Evolutionary conservation across 805 yeast species (phyloP).

Genomic region (Kazachstania kunashirensis): DNA sequence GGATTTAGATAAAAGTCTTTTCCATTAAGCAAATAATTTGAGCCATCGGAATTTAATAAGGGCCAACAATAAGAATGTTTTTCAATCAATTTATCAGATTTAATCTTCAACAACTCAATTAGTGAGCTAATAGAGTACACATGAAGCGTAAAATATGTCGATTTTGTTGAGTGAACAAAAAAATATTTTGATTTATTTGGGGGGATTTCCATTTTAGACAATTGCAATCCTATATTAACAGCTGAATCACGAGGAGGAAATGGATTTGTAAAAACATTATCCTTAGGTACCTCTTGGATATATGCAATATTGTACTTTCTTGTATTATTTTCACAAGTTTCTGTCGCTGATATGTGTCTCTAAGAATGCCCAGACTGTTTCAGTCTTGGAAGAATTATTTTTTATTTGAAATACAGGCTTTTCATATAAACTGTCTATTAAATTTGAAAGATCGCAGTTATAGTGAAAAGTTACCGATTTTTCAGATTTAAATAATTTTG

Average conservation of each 20-base stretch:
- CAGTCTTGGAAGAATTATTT: constrained; percentile 24
- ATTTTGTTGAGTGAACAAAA: constrained; percentile 20
- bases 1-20: constrained; percentile 17
- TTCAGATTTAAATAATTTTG: constrained; percentile 16
- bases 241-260: constrained; percentile 17
- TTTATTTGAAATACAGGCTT: constrained; percentile 38
- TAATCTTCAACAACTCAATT: constrained; percentile 6
- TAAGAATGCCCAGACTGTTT: constrained; percentile 39
- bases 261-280: constrained; percentile 6
- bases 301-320: constrained; percentile 5
- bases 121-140: constrained; percentile 9
- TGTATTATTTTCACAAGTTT: constrained; percentile 19
- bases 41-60: no score
- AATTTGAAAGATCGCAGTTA: constrained; percentile 12
- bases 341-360: no score
- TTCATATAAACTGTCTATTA: constrained; percentile 15
- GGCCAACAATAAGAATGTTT: no score
- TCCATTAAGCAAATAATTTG: neutral
- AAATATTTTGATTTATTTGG: constrained; percentile 6
- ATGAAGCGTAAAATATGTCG: constrained; percentile 18
- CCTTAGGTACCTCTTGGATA: constrained; percentile 13
- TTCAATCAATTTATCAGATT: neutral
- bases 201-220: constrained; percentile 21
- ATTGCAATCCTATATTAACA: constrained; percentile 33
- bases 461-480: constrained; percentile 26